Evolutionary conservation across 116 monocot species (phyloP).

Genomic region (Trichopus zeylanicus): DNA sequence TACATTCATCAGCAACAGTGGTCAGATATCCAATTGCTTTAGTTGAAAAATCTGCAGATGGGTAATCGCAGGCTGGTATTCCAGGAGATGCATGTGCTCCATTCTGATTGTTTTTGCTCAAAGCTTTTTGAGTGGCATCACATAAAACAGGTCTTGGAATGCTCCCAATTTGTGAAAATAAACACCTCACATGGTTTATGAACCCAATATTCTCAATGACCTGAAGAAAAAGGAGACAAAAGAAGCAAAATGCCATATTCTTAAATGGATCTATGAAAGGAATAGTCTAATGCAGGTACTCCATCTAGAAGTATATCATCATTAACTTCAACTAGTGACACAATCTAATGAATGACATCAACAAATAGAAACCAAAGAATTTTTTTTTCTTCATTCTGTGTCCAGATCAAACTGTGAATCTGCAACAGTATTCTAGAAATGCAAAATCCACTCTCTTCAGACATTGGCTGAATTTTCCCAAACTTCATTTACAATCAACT

Average conservation of each 20-base stretch:
- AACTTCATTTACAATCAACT: background rate
- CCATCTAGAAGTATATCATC: too few relatives aligned
- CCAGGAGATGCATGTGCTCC: slow-evolving; percentile 5
- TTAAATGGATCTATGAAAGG: too few relatives aligned
- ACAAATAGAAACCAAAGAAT: background rate
- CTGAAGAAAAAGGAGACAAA: slow-evolving; percentile 23
- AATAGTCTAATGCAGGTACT: too few relatives aligned
- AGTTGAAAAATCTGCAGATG: slow-evolving; percentile 1
- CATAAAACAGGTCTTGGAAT: slow-evolving; percentile 13
- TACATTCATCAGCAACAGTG: background rate
- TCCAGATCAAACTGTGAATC: background rate
- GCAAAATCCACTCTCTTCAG: background rate
- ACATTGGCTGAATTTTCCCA: background rate
- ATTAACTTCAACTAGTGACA: too few relatives aligned
- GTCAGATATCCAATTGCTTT: background rate
- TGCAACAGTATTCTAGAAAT: background rate
- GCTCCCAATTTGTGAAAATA: slow-evolving; percentile 31
- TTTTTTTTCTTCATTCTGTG: background rate
- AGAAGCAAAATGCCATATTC: background rate
- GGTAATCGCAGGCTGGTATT: background rate
- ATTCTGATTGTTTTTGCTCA: background rate
- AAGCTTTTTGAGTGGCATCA: slow-evolving; percentile 11
- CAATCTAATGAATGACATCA: background rate
- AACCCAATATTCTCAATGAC: slow-evolving; percentile 42
- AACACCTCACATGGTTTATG: slow-evolving; percentile 30